phyloP scores from a whole-genome alignment of 495 filamentous ascomycete species.

The Hyaloscypha finlandica region DNA sequence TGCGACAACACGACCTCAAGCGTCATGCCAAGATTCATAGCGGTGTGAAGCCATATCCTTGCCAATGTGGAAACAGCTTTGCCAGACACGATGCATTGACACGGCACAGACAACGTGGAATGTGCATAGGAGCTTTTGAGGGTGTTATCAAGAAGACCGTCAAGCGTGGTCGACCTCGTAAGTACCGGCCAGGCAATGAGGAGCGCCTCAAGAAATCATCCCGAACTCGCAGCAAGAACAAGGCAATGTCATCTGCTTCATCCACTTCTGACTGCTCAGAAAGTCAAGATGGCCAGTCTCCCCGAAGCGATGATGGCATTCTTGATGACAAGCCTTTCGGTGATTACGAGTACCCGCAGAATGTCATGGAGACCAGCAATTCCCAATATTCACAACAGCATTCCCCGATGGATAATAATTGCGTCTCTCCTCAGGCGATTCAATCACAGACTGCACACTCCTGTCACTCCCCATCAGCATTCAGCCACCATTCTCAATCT shows the following conservation, averaged over 20 bases:
- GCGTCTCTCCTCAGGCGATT: conserved; percentile 31
- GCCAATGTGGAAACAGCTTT: conserved; percentile 87
- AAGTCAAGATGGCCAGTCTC: conserved; percentile 45
- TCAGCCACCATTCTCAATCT: conserved; percentile 37
- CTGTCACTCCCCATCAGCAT: conserved; percentile 43
- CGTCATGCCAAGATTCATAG: conserved; percentile 96
- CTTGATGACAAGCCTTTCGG: conserved; percentile 46
- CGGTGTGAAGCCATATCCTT: conserved; percentile 88
- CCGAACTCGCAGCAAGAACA: conserved; percentile 52
- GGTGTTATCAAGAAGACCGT: conserved; percentile 72
- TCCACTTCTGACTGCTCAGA: conserved; percentile 50
- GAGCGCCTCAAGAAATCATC: conserved; percentile 65
- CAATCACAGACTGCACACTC: conserved; percentile 27
- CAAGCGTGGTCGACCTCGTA: conserved; percentile 64
- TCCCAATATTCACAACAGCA: conserved; percentile 27
- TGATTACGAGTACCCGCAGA: conserved; percentile 42
- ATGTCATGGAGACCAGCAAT: conserved; percentile 13
- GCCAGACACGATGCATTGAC: conserved; percentile 94
- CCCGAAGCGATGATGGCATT: conserved; percentile 45
- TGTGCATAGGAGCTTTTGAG: conserved; percentile 91
- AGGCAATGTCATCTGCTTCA: conserved; percentile 46
- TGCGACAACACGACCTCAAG: conserved; percentile 95
- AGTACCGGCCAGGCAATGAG: conserved; percentile 66
- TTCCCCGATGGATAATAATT: conserved; percentile 30
- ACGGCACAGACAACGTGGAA: conserved; percentile 87